Evolutionary conservation across 345 rosid species (phyloP).

Genomic region (Pistacia atlantica): DNA sequence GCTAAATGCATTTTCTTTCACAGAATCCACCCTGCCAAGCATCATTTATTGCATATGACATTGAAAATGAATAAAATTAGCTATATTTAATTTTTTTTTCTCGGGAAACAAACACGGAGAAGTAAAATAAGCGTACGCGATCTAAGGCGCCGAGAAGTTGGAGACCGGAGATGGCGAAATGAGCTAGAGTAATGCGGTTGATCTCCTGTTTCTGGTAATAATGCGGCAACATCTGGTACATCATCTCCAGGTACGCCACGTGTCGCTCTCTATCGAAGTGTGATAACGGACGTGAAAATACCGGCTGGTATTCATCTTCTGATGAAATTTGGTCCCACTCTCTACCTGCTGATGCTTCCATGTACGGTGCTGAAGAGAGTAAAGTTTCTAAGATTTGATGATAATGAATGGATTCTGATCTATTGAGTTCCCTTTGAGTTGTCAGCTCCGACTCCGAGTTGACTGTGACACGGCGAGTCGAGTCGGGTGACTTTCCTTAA

Average conservation of each 20-base stretch:
- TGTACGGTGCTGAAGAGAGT: neutral
- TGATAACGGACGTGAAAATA: slow-evolving; percentile 15
- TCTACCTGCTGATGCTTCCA: neutral
- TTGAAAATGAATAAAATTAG: neutral
- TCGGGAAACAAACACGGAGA: slow-evolving; percentile 4
- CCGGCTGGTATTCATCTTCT: slow-evolving; percentile 28
- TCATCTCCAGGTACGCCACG: slow-evolving; percentile 66
- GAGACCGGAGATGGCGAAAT: slow-evolving; percentile 82
- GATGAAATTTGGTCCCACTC: slow-evolving; percentile 15
- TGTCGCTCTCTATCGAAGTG: slow-evolving; percentile 63
- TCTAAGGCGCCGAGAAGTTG: slow-evolving; percentile 66
- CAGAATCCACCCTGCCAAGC: slow-evolving; percentile 3
- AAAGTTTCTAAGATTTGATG: neutral
- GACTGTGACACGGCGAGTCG: too few species aligned
- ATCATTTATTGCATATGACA: neutral
- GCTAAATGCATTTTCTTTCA: neutral
- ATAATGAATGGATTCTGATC: too few species aligned
- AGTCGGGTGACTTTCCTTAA: neutral
- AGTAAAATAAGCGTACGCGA: slow-evolving; percentile 38
- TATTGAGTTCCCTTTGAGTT: too few species aligned
- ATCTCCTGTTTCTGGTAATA: slow-evolving; percentile 82
- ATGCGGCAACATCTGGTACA: slow-evolving; percentile 72
- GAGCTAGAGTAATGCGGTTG: slow-evolving; percentile 85
- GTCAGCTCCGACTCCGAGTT: too few species aligned
- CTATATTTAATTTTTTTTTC: neutral